Evolutionary conservation across 1,284 basidiomycete genomes (phyloP).

Genomic region (Malassezia sp.): DNA sequence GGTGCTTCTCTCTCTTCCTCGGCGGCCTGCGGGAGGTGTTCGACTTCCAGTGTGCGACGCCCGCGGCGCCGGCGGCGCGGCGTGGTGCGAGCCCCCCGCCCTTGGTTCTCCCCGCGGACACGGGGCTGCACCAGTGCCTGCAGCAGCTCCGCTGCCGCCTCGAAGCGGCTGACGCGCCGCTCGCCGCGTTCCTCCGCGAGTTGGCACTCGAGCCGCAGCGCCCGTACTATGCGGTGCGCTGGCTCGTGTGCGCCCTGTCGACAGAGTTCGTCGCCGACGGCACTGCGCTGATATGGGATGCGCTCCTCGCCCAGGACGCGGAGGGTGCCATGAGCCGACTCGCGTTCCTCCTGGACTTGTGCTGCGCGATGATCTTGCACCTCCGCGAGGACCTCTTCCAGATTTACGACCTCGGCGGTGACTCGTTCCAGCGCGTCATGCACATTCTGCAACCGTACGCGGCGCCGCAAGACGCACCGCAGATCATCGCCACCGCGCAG

Average conservation of each 20-base stretch:
- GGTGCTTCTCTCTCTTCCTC: constrained; percentile 41
- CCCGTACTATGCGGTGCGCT: constrained; percentile 43
- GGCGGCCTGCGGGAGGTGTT: constrained; percentile 41
- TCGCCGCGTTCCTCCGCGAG: constrained; percentile 25
- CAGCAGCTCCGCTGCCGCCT: constrained; percentile 29
- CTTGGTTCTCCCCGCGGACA: background rate
- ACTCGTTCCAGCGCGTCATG: constrained; percentile 31
- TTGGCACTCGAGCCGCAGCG: constrained; percentile 31
- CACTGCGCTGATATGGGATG: constrained; percentile 40
- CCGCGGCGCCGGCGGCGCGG: background rate
- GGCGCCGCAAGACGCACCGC: constrained; percentile 29
- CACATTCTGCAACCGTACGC: constrained; percentile 33
- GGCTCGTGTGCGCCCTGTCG: constrained; percentile 39
- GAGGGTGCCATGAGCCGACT: background rate
- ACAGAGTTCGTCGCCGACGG: constrained; percentile 34
- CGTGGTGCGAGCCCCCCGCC: constrained; percentile 7
- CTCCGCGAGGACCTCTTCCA: constrained; percentile 10
- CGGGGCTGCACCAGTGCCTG: constrained; percentile 34
- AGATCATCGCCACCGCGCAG: constrained; percentile 29
- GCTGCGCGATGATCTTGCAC: constrained; percentile 34
- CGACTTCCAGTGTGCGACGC: constrained; percentile 26
- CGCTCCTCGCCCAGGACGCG: constrained; percentile 33
- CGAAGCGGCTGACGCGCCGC: constrained; percentile 25
- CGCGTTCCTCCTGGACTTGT: constrained; percentile 40
- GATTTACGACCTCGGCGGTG: constrained; percentile 2